Evolutionary conservation across 345 rosid species (phyloP).

Genomic region (Brassica carinata): DNA sequence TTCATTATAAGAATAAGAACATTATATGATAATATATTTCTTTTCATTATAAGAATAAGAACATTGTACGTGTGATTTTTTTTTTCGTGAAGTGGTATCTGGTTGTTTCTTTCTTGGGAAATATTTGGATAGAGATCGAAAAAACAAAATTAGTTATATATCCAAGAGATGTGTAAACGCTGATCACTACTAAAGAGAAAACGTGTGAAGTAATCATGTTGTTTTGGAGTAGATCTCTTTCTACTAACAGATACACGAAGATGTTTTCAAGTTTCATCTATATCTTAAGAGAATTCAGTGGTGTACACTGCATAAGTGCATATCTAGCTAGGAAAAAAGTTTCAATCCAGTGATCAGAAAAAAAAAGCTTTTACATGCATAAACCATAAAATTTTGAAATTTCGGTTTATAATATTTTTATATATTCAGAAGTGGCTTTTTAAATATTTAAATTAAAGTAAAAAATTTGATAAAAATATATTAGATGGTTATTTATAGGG

Average conservation of each 20-base stretch:
- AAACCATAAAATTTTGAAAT: neutral
- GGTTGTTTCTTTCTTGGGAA: neutral
- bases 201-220: neutral
- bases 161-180: slow-evolving; percentile 2
- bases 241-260: neutral
- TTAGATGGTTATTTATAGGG: no score
- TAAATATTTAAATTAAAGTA: no score
- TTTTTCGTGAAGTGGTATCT: neutral
- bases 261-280: slow-evolving; percentile 2
- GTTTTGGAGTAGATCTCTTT: slow-evolving; percentile 6
- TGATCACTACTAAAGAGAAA: slow-evolving; percentile 7
- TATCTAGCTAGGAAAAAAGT: neutral
- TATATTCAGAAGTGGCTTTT: neutral
- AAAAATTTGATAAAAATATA: no score
- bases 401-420: no score
- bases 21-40: no score
- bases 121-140: slow-evolving; percentile 6
- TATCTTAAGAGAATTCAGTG: neutral
- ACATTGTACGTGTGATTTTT: neutral
- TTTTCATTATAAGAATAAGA: no score
- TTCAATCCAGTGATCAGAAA: neutral
- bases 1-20: neutral
- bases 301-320: neutral
- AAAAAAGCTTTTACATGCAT: neutral
- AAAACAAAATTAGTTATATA: neutral